Percentiles rank a stretch among this genome's conserved stretches.
phyloP scores from a whole-genome alignment of 192 early-diverging fungal genomes.

The Physocladia obscura region DNA sequence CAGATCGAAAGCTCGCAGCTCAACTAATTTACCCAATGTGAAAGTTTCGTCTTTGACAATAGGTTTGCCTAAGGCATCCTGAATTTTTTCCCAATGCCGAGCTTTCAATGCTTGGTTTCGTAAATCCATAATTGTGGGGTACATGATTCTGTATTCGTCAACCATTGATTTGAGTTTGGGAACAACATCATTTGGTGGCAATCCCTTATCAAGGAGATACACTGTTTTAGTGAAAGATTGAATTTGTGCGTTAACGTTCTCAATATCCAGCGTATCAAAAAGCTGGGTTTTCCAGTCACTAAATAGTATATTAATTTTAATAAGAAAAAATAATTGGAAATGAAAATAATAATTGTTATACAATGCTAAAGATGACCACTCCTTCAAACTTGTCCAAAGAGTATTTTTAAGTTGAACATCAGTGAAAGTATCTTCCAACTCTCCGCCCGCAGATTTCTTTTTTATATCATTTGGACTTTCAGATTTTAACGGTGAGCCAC shows the following conservation, averaged over 20 bases:
- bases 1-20: conserved; percentile 56
- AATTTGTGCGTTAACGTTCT: conserved; percentile 59
- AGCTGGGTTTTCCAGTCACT: conserved; percentile 47
- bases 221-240: conserved; percentile 52
- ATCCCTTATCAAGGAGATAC: conserved; percentile 61
- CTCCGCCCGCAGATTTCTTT: conserved; percentile 31
- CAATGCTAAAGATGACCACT: conserved; percentile 55
- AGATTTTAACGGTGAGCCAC: conserved; percentile 32
- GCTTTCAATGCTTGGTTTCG: conserved; percentile 62
- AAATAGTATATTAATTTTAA: neutral
- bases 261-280: conserved; percentile 58
- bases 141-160: conserved; percentile 55
- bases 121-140: conserved; percentile 60
- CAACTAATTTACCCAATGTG: conserved; percentile 53
- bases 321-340: neutral
- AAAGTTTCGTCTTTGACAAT: conserved; percentile 55
- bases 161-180: conserved; percentile 57
- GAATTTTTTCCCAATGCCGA: conserved; percentile 64
- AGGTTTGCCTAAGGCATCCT: conserved; percentile 55
- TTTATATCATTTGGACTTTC: conserved; percentile 14
- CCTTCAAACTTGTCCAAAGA: conserved; percentile 56
- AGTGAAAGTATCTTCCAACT: conserved; percentile 55
- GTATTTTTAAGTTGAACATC: conserved; percentile 61
- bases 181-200: conserved; percentile 68
- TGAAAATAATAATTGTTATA: conserved; percentile 27